Evolutionary conservation across 495 filamentous ascomycete genomes (phyloP).

Genomic region (Neurospora sp.): DNA sequence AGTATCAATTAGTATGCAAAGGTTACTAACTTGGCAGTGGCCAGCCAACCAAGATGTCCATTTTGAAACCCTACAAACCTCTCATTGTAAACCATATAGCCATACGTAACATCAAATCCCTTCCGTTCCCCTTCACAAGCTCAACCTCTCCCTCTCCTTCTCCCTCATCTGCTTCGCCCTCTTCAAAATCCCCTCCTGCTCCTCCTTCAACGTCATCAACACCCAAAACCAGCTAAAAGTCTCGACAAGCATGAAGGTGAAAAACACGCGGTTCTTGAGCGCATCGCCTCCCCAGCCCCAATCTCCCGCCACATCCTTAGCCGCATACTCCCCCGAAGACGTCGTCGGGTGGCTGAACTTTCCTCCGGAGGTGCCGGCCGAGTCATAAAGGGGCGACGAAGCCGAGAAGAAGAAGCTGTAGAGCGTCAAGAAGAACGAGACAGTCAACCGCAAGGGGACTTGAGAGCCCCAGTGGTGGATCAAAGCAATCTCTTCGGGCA

Average conservation of each 20-base stretch:
- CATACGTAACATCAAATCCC: background rate
- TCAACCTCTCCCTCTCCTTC: conserved; percentile 10
- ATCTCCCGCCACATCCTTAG: background rate
- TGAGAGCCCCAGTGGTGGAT: conserved; percentile 51
- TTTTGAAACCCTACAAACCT: background rate
- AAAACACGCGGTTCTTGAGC: conserved; percentile 69
- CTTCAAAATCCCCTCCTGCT: conserved; percentile 27
- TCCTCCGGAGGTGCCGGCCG: background rate
- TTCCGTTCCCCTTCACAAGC: too few species aligned
- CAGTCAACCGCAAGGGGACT: conserved; percentile 52
- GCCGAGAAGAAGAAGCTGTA: conserved; percentile 54
- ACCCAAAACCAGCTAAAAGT: conserved; percentile 85
- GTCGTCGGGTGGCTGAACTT: conserved; percentile 20
- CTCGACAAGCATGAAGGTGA: conserved; percentile 77
- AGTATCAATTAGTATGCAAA: too few species aligned
- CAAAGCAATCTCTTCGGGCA: conserved; percentile 57
- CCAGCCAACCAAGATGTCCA: background rate
- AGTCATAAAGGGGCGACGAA: conserved; percentile 25
- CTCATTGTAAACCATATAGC: background rate
- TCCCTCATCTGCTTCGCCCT: conserved; percentile 17
- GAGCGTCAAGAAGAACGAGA: conserved; percentile 55
- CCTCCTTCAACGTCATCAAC: conserved; percentile 44
- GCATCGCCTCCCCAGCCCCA: conserved; percentile 40
- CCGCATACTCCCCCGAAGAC: background rate
- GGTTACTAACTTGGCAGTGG: too few species aligned